These are phyloP conservation scores for Fraxinus ornus DNA, from an alignment of 305 asterid species.

Conservation along the genomic window DNA sequence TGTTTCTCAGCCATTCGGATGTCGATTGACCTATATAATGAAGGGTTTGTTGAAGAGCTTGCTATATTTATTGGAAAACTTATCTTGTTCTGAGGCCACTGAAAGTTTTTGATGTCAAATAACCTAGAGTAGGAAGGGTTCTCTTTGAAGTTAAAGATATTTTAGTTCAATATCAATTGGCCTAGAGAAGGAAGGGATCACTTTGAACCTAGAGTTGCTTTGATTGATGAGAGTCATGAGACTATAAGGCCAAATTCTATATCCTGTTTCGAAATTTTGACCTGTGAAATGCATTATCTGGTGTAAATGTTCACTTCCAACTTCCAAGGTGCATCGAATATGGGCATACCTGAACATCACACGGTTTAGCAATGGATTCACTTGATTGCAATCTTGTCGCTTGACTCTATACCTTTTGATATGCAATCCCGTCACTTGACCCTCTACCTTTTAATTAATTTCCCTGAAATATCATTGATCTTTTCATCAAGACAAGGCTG, in stretches of 20 bases:
- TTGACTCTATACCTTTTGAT: not conserved
- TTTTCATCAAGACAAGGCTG: not conserved
- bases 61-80: not conserved
- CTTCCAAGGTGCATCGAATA: too few relatives aligned
- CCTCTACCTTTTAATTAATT: not conserved
- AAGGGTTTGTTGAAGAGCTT: not conserved
- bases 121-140: not conserved
- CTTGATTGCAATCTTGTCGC: not conserved
- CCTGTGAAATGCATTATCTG: not conserved
- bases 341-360: not conserved
- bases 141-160: not conserved
- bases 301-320: not conserved
- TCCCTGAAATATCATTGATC: not conserved
- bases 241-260: not conserved
- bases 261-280: not conserved
- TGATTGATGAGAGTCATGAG: too few relatives aligned
- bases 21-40: not conserved
- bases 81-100: not conserved
- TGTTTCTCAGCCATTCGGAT: not conserved
- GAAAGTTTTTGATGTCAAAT: not conserved
- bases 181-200: not conserved
- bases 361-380: not conserved
- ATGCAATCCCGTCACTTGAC: not conserved
- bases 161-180: not conserved
- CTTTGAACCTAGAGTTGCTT: not conserved